Percentiles rank a stretch among this genome's conserved stretches.
Conservation (phyloP, 805 yeast genomes). For the Hanseniaspora meyeri region DNA sequence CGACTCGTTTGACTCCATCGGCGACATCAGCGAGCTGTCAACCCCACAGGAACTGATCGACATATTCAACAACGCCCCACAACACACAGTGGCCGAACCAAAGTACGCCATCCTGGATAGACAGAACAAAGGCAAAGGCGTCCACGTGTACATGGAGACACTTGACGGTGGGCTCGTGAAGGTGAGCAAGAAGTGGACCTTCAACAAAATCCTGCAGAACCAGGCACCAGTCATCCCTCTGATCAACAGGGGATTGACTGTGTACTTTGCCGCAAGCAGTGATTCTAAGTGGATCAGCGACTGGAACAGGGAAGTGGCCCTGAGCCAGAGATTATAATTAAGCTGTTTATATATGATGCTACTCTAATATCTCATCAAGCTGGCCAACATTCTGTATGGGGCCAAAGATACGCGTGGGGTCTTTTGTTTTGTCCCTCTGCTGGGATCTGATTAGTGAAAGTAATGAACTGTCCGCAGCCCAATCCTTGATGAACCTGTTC, state of each 20-base stretch:
- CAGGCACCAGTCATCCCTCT: conserved; percentile 58
- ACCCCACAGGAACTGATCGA: conserved; percentile 52
- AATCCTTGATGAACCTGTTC: conserved; percentile 21
- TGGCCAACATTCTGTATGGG: conserved; percentile 52
- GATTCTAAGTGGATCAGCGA: conserved; percentile 51
- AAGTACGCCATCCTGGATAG: conserved; percentile 30
- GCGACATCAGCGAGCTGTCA: conserved; percentile 58
- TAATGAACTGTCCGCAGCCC: conserved; percentile 40
- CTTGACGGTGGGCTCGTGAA: conserved; percentile 72
- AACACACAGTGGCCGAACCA: conserved; percentile 47
- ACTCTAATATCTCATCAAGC: conserved; percentile 40
- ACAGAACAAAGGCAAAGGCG: conserved; percentile 37
- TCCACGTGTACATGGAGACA: conserved; percentile 75
- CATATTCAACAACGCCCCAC: conserved; percentile 48
- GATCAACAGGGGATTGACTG: conserved; percentile 57
- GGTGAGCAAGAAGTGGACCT: conserved; percentile 62
- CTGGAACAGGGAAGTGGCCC: conserved; percentile 53
- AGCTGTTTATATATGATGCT: conserved; percentile 19
- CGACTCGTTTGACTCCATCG: conserved; percentile 73
- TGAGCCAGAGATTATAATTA: conserved; percentile 33
- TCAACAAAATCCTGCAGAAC: conserved; percentile 52
- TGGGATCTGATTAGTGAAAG: conserved; percentile 41
- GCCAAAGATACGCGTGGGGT: conserved; percentile 68
- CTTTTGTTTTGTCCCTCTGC: conserved; percentile 37
- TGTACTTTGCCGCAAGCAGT: conserved; percentile 68